phyloP scores from a whole-genome alignment of 202 grass and related monocot genomes.

The Dendrocalamus latiflorus region DNA sequence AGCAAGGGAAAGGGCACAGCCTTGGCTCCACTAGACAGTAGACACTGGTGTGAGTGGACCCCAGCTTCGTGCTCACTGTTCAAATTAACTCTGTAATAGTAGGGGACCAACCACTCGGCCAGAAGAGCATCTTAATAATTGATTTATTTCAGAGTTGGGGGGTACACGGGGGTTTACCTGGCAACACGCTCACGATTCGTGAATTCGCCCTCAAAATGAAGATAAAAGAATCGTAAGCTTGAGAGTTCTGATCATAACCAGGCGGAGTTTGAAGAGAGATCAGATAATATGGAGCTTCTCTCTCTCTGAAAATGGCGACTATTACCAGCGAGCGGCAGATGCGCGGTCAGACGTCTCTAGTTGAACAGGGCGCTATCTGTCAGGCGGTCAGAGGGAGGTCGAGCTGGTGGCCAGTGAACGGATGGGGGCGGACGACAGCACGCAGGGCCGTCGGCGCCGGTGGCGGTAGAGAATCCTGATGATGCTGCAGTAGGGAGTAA shows the following conservation, averaged over 20 bases:
- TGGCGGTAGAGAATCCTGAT: slow-evolving; percentile 77
- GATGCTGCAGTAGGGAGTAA: slow-evolving; percentile 76
- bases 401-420: not conserved
- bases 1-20: slow-evolving; percentile 10
- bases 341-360: not conserved
- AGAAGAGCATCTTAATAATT: not conserved
- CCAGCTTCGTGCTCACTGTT: not conserved
- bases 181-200: not conserved
- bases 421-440: not conserved
- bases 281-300: not conserved
- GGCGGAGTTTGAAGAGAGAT: not conserved
- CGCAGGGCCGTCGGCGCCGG: not conserved
- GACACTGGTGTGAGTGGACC: not conserved
- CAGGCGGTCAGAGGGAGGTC: slow-evolving; percentile 19
- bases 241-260: not conserved
- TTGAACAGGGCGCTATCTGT: not conserved
- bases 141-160: slow-evolving; percentile 1
- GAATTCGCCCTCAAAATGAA: slow-evolving; percentile 3
- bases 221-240: not conserved
- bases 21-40: not conserved
- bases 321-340: not conserved
- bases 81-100: not conserved
- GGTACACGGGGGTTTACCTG: not conserved
- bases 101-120: not conserved
- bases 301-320: not conserved